phyloP scores from a whole-genome alignment of 805 yeast species.

The Debaryomyces castellii region DNA sequence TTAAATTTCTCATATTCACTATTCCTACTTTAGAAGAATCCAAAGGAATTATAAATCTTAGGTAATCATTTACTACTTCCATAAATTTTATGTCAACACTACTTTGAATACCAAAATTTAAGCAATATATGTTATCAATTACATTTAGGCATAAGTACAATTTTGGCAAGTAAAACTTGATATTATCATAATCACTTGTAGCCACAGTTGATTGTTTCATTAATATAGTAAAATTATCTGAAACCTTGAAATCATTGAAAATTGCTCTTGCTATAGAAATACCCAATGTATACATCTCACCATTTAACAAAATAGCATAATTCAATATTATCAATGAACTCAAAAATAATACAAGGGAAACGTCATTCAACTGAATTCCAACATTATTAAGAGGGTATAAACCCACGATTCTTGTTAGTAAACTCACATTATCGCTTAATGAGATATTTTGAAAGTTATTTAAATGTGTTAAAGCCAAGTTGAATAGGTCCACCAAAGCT shows the following conservation, averaged over 20 bases:
- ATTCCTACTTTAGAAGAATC: constrained; percentile 6
- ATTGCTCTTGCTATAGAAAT: constrained; percentile 51
- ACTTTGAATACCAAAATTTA: constrained; percentile 34
- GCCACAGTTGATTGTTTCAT: constrained; percentile 25
- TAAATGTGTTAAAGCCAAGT: constrained; percentile 38
- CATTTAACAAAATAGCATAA: constrained; percentile 57
- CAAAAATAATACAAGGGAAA: constrained; percentile 26
- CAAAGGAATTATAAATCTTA: constrained; percentile 16
- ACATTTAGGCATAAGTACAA: constrained; percentile 48
- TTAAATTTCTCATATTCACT: constrained; percentile 12
- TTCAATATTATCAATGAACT: constrained; percentile 41
- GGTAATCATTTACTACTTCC: constrained; percentile 10
- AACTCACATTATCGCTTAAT: constrained; percentile 30
- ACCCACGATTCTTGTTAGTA: constrained; percentile 33
- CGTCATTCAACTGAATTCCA: constrained; percentile 23
- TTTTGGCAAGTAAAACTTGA: constrained; percentile 36
- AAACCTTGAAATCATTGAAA: constrained; percentile 58
- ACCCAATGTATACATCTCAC: constrained; percentile 59
- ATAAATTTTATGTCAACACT: constrained; percentile 6
- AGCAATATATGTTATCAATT: constrained; percentile 30
- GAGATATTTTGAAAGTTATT: constrained; percentile 33
- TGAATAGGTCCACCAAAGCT: constrained; percentile 40
- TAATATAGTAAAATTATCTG: constrained; percentile 42
- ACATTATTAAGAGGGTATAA: constrained; percentile 34
- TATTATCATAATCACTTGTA: constrained; percentile 19